Evolutionary conservation across 2,329 filamentous ascomycete species (phyloP), one percentile per base, ranked within the genome.

Genomic region (Fusarium redolens): DNA sequence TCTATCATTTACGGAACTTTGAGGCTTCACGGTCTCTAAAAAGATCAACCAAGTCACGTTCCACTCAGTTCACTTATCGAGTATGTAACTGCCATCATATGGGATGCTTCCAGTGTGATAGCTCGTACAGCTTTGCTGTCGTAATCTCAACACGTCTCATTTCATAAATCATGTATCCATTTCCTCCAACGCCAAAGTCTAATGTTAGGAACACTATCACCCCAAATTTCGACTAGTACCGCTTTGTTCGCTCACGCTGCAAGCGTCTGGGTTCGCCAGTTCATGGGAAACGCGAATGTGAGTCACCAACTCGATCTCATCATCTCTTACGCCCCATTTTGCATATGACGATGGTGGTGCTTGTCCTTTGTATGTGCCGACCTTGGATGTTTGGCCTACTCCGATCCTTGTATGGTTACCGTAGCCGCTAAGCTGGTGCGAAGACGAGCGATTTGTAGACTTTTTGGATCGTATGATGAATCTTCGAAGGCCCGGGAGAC

Each of bases 321-420:
- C 65, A 17, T 68, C 65, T 15, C 63, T 20, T 1, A 68, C 31
- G 1, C 65, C 65, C 65, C 63, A 68, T 54, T 68, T 68, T 28
- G 58, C 37, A 18, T 68, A 68, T 0, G 63, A 51, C 1, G 65
- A 68, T 7, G 56, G 55, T 7, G 55, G 37, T 8, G 17, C 41
- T 18, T 58, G 48, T 35, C 22, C 35, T 28, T 40, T 68, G 13
- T 43, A 25, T 30, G 28, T 11, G 10, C 43, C 20, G 4, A 15
- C 45, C 18, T 28, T 45, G 3, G 41, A 40, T 9, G n/a, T 62
- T 4, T 58, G 51, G 8, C 56, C 56, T 9, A 51, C 47, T 8
- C 56, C 33, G 1, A 60, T 38, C 20, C 25, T 43, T 40, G 54
- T 38, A 8, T 40, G 60, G 5, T n/a, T 25, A 4, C 37, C 65